Percentiles rank a stretch among this genome's conserved stretches.
phyloP scores from a whole-genome alignment of 768 basidiomycete genomes.

The Postia placenta region DNA sequence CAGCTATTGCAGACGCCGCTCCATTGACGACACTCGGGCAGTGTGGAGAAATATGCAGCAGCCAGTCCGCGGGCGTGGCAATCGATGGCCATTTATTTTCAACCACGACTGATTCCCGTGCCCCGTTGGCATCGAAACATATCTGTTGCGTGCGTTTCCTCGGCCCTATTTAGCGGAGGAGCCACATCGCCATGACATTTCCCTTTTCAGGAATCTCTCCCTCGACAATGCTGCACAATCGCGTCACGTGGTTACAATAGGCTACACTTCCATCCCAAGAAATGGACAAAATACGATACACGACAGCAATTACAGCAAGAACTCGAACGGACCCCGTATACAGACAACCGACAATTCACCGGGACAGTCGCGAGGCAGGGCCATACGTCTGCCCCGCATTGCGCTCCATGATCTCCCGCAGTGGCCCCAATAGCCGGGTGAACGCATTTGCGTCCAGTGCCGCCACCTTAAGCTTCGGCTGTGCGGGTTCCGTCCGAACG shows the following conservation, averaged over 20 bases:
- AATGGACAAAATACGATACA: background rate
- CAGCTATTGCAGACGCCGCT: background rate
- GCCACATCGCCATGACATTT: background rate
- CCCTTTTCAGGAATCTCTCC: background rate
- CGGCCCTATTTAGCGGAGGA: too few relatives aligned
- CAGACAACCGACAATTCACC: conserved; percentile 8
- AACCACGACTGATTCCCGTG: too few relatives aligned
- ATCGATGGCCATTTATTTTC: background rate
- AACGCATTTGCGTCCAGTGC: conserved; percentile 91
- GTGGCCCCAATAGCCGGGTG: conserved; percentile 86
- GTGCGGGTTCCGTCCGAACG: conserved; percentile 37
- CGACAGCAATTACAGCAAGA: background rate
- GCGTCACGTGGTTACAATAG: conserved; percentile 5
- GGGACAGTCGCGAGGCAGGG: conserved; percentile 7
- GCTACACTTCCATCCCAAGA: conserved; percentile 1
- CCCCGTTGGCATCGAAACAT: conserved; percentile 9
- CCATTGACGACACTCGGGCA: background rate
- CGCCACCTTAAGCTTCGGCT: conserved; percentile 82
- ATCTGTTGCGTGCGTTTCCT: too few relatives aligned
- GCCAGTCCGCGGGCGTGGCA: background rate
- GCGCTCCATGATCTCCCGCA: conserved; percentile 90
- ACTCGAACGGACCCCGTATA: background rate
- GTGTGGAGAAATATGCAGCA: background rate
- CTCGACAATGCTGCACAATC: background rate
- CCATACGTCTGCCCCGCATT: conserved; percentile 76